Base-by-base conservation (phyloP, 2,329 filamentous ascomycete genomes). In the Mycosphaerella sp. region DNA sequence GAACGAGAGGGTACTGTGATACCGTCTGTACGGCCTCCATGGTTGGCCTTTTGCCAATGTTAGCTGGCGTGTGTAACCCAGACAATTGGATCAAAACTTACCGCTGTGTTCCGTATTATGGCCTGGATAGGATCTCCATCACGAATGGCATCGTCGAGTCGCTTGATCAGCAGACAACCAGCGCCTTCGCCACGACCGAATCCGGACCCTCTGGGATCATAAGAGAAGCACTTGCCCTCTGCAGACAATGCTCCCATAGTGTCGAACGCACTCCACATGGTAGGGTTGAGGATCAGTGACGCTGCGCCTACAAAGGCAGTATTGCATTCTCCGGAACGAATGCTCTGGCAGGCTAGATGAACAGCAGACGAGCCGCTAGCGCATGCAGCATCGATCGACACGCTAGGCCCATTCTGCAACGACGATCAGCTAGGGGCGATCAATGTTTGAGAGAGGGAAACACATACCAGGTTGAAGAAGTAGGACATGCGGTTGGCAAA, bases 111-210 rank as follows among this genome's bases (percentile, higher is more conserved):
- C 0, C 63, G 57, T 9, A 72, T 63, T 1, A 72, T 57, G 2
- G 68, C 68, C n/a, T 73, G 68, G 14, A 78, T 73, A 1, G 68
- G 58, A 56, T 78, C 75, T 0, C 70, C 70, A 58, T 75, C 72
- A 0, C 46, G 62, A 2, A 82, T 51, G 0, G 81, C 81, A 0
- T 70, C 64, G 2, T 60, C 64, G 0, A 83, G 59, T 0, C 63
- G 67, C 62, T 83, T 83, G 0, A 84, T 2, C 17, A 57, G 6
- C 17, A 60, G 12, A 34, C 0, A 82, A 1, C 73, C 73, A 7
- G 80, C 65, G 0, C 78, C 80, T 48, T 84, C 81, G 8, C 77
- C 78, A 0, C 79, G 71, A 21, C 71, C 77, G 63, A 73, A 79
- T 2, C 78, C 78, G 58, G 78, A 67, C 0, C 76, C 79, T 2